These are phyloP conservation scores for Botrytis pseudocinerea DNA, from an alignment of 2,329 filamentous ascomycete species.

Conservation along the genomic window DNA sequence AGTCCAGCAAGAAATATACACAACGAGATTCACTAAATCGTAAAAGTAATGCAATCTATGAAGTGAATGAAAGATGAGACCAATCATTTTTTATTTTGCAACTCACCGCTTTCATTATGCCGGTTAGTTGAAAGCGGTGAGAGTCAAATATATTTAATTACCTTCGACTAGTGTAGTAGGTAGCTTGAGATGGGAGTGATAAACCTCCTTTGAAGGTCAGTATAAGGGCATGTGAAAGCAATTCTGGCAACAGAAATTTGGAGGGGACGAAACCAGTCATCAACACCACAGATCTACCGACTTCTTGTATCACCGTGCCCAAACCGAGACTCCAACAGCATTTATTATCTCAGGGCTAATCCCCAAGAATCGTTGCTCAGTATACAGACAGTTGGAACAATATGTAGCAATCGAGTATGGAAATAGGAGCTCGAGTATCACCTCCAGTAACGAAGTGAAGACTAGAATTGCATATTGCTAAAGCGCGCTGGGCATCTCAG, in stretches of 20 bases:
- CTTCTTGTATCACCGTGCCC: neutral
- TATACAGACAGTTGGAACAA: neutral
- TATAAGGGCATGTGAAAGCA: neutral
- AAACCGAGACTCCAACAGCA: neutral
- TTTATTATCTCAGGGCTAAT: neutral
- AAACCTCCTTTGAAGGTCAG: neutral
- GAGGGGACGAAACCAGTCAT: neutral
- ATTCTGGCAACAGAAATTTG: neutral
- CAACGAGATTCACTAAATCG: neutral
- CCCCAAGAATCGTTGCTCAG: neutral
- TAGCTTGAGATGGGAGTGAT: neutral
- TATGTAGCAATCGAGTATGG: neutral
- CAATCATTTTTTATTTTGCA: neutral
- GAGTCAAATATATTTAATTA: neutral
- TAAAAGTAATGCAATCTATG: neutral
- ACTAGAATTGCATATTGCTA: neutral
- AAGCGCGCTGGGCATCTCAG: neutral
- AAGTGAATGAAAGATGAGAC: neutral
- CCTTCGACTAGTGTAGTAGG: neutral
- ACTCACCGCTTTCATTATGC: slow-evolving; percentile 2
- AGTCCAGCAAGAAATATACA: neutral
- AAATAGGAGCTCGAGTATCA: neutral
- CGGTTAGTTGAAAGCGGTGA: neutral
- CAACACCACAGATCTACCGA: too few relatives aligned
- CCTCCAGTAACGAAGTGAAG: neutral